Percentiles rank a stretch among this genome's conserved stretches.
These are phyloP conservation scores for Neurospora sp. DNA, from an alignment of 495 filamentous ascomycete species.

Conservation along the genomic window DNA sequence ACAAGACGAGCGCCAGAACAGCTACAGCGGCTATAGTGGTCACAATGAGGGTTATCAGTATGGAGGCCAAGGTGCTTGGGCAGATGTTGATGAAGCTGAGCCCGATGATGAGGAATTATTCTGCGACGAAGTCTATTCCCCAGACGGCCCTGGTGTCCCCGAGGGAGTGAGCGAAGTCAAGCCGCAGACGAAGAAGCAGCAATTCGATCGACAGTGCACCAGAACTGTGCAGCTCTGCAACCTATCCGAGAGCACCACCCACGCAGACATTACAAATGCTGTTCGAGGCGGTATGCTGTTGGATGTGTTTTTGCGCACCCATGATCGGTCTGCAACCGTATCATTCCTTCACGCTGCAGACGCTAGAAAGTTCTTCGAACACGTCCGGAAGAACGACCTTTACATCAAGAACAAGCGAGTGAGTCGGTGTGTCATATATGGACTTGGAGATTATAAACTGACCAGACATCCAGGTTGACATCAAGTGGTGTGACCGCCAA, in stretches of 20 bases:
- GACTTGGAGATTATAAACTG: not conserved
- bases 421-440: conserved; percentile 12
- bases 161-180: conserved; percentile 13
- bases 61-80: conserved; percentile 16
- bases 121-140: conserved; percentile 12
- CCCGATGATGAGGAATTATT: conserved; percentile 16
- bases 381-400: conserved; percentile 56
- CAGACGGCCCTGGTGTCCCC: conserved; percentile 5
- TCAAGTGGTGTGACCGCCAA: conserved; percentile 65
- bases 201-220: conserved; percentile 35
- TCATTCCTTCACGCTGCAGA: conserved; percentile 59
- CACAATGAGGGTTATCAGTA: conserved; percentile 1
- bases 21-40: not conserved
- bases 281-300: conserved; percentile 62
- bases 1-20: not conserved
- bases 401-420: conserved; percentile 63
- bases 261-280: conserved; percentile 54
- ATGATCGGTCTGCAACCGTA: conserved; percentile 54
- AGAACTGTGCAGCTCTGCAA: conserved; percentile 55
- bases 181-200: conserved; percentile 11
- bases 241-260: conserved; percentile 52
- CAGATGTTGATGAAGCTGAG: conserved; percentile 12
- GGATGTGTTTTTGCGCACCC: conserved; percentile 55
- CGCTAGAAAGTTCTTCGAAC: conserved; percentile 53
- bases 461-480: conserved; percentile 43